Conservation (phyloP, 495 filamentous ascomycete species). For the Baudoinia panamericana region DNA sequence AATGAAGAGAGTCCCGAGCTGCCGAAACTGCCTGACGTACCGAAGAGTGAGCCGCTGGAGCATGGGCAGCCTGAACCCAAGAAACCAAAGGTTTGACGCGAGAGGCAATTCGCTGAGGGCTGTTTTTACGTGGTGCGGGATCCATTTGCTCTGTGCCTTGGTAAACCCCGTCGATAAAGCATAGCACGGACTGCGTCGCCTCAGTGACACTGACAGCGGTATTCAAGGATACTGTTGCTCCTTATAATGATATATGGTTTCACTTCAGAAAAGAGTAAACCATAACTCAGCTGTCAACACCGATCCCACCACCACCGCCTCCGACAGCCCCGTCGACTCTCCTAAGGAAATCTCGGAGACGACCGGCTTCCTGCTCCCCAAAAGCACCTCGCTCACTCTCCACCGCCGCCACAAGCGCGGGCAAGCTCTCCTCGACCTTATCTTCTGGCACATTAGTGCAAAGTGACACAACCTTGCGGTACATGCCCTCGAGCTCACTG, state of each 20-base stretch:
- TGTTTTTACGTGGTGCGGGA: no score
- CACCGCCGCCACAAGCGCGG: constrained; percentile 51
- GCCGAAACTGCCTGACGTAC: constrained; percentile 23
- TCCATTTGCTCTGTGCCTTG: no score
- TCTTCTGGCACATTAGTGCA: constrained; percentile 53
- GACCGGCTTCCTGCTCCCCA: constrained; percentile 44
- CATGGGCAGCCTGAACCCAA: constrained; percentile 23
- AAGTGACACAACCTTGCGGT: constrained; percentile 54
- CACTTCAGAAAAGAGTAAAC: no score
- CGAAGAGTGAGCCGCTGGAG: constrained; percentile 21
- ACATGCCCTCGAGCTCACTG: constrained; percentile 54
- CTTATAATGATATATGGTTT: no score
- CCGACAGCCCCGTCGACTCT: constrained; percentile 45
- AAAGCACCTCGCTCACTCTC: constrained; percentile 55
- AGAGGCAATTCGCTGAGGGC: no score
- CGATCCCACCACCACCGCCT: constrained; percentile 17
- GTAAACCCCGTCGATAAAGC: no score
- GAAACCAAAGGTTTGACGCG: constrained; percentile 28
- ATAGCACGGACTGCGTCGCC: no score
- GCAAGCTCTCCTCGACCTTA: constrained; percentile 50
- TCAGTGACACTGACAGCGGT: no score
- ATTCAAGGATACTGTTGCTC: no score
- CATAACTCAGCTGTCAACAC: neutral
- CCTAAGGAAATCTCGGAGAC: constrained; percentile 59
- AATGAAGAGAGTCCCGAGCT: neutral